phyloP scores from a whole-genome alignment of 2,329 filamentous ascomycete genomes.

The Scedosporium minutisporum region DNA sequence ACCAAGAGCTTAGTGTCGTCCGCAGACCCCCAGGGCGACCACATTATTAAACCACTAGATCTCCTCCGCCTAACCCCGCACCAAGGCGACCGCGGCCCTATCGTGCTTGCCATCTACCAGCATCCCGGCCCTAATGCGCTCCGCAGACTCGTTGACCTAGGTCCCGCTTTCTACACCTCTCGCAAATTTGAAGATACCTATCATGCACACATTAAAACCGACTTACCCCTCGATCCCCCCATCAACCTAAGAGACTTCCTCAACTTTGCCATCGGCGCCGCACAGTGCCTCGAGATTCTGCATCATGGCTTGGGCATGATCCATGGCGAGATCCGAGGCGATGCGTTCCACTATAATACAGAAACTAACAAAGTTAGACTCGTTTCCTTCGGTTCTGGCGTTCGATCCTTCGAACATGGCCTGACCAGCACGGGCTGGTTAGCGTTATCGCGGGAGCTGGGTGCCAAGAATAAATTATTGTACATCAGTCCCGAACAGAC shows the following conservation, averaged over 20 bases:
- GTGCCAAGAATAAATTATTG: slow-evolving; percentile 78
- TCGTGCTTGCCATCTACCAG: slow-evolving; percentile 75
- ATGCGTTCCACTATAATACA: slow-evolving; percentile 79
- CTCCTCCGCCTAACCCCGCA: slow-evolving; percentile 61
- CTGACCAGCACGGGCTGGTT: slow-evolving; percentile 81
- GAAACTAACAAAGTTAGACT: slow-evolving; percentile 66
- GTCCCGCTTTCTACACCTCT: slow-evolving; percentile 60
- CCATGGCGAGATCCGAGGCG: slow-evolving; percentile 82
- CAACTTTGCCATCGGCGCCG: slow-evolving; percentile 82
- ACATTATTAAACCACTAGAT: slow-evolving; percentile 75
- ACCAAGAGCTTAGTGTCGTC: slow-evolving; percentile 61
- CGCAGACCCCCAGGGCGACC: slow-evolving; percentile 61
- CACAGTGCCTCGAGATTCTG: slow-evolving; percentile 79
- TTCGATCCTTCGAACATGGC: slow-evolving; percentile 83
- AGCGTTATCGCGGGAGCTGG: slow-evolving; percentile 68
- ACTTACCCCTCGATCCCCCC: slow-evolving; percentile 42
- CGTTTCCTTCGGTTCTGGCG: slow-evolving; percentile 76
- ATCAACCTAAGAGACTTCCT: slow-evolving; percentile 70
- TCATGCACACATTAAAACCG: slow-evolving; percentile 31
- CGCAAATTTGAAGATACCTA: slow-evolving; percentile 42
- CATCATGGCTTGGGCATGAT: slow-evolving; percentile 81
- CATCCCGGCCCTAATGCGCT: slow-evolving; percentile 67
- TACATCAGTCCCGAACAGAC: slow-evolving; percentile 95
- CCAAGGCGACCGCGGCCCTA: slow-evolving; percentile 57
- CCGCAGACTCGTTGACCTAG: slow-evolving; percentile 61